Percentiles rank a stretch among this genome's conserved stretches.
Evolutionary conservation across 805 yeast genomes (phyloP).

Genomic region (Lipomyces yamadae): DNA sequence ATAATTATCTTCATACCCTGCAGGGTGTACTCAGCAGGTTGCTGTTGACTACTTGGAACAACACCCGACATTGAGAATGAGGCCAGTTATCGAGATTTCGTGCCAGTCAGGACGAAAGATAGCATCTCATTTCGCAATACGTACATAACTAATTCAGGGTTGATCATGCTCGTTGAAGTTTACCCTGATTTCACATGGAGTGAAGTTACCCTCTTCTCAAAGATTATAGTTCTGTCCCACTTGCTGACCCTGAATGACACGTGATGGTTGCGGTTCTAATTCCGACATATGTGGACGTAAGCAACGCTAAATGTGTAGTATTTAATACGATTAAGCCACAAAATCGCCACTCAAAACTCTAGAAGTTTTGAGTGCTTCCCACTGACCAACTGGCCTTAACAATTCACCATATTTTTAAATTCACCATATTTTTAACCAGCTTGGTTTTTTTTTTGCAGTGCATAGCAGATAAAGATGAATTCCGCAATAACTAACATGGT

Average conservation of each 20-base stretch:
- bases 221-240: background rate
- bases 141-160: too few species aligned
- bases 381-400: background rate
- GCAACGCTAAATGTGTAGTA: background rate
- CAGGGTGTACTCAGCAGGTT: conserved; percentile 44
- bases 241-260: background rate
- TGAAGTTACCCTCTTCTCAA: background rate
- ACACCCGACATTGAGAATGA: conserved; percentile 2
- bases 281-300: background rate
- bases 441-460: background rate
- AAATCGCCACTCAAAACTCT: background rate
- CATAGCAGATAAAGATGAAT: conserved; percentile 58
- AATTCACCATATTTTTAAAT: background rate
- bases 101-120: background rate
- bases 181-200: conserved; percentile 10
- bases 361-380: too few species aligned
- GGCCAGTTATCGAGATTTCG: background rate
- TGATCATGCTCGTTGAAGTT: background rate
- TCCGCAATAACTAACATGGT: conserved; percentile 86
- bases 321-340: background rate
- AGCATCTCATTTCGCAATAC: background rate
- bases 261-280: background rate
- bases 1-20: conserved; percentile 41
- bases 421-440: background rate
- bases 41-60: conserved; percentile 9